Evolutionary conservation across 305 asterid species (phyloP).

Genomic region (Salvia sclarea): DNA sequence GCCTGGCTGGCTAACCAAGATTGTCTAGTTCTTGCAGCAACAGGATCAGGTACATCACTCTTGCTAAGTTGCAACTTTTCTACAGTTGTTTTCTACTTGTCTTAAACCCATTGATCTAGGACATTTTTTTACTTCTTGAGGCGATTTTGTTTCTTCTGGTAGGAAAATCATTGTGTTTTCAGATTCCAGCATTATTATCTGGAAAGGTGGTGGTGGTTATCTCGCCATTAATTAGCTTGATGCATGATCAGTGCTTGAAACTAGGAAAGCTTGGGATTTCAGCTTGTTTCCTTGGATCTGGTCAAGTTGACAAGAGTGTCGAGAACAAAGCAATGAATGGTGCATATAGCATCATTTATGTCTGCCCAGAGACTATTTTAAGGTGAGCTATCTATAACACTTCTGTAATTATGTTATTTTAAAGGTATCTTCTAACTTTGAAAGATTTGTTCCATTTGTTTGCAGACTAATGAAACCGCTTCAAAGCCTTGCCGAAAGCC

Average conservation of each 20-base stretch:
- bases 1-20: constrained; percentile 66
- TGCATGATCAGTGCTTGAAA: constrained; percentile 86
- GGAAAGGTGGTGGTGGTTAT: constrained; percentile 74
- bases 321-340: constrained; percentile 73
- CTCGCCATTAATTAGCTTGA: constrained; percentile 81
- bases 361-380: constrained; percentile 74
- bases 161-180: constrained; percentile 77
- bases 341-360: constrained; percentile 59
- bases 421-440: constrained; percentile 19
- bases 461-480: constrained; percentile 60
- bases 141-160: constrained; percentile 27
- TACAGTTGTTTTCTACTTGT: too few relatives aligned
- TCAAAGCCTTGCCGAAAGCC: constrained; percentile 62
- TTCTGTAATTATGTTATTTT: constrained; percentile 4
- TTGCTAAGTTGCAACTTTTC: too few relatives aligned
- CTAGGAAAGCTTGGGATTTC: constrained; percentile 64
- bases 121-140: constrained; percentile 24
- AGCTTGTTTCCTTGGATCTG: constrained; percentile 88
- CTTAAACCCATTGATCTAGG: not conserved
- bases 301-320: constrained; percentile 65
- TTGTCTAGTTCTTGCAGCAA: constrained; percentile 75
- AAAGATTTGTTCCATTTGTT: constrained; percentile 21
- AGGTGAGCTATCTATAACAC: constrained; percentile 41
- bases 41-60: constrained; percentile 67
- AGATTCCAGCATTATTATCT: constrained; percentile 65